Evolutionary conservation across 805 yeast genomes (phyloP).

Genomic region (Barnettozyma botsteinii): DNA sequence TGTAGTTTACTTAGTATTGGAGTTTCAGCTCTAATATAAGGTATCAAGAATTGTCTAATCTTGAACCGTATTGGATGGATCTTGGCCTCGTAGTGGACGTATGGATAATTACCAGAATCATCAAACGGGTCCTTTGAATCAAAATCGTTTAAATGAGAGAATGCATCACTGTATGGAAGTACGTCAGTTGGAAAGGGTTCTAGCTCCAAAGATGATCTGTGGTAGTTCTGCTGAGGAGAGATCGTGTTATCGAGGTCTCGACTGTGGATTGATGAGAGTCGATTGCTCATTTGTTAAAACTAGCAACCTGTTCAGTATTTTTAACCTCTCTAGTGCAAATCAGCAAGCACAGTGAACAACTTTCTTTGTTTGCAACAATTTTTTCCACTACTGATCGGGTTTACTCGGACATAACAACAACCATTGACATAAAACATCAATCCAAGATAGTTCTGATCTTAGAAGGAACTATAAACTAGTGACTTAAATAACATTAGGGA

Average conservation of each 20-base stretch:
- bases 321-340: no score
- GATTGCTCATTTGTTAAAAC: no score
- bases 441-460: no score
- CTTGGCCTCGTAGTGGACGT: constrained; percentile 55
- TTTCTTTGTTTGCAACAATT: no score
- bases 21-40: constrained; percentile 61
- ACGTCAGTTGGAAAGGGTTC: constrained; percentile 6
- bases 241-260: neutral
- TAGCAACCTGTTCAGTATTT: no score
- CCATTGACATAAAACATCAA: no score
- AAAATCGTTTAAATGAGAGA: constrained; percentile 25
- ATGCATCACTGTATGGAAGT: constrained; percentile 12
- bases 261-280: no score
- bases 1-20: constrained; percentile 55
- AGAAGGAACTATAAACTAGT: no score
- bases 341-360: no score
- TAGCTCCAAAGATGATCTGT: neutral
- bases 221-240: neutral
- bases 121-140: constrained; percentile 21
- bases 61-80: constrained; percentile 51
- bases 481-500: no score
- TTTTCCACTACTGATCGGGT: no score
- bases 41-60: constrained; percentile 48
- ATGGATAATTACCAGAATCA: constrained; percentile 75
- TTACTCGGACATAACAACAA: no score